Conservation (phyloP, 305 asterid species). For the Coffea humblotiana region DNA sequence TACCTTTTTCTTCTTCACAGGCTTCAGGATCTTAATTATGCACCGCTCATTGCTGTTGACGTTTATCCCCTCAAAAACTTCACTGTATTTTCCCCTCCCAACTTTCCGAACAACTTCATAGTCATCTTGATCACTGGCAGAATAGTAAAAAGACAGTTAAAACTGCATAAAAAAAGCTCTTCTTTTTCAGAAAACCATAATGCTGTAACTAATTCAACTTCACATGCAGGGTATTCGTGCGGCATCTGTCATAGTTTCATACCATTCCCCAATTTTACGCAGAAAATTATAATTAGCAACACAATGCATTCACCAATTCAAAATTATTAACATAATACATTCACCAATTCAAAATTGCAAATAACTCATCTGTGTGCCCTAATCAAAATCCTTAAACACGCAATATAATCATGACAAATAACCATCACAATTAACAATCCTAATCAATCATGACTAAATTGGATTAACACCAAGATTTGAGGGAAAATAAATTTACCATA, state of each 20-base stretch:
- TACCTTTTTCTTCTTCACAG: conserved; percentile 95
- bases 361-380: background rate
- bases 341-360: background rate
- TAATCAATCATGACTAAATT: background rate
- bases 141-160: conserved; percentile 17
- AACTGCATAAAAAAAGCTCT: background rate
- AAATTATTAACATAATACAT: background rate
- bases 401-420: background rate
- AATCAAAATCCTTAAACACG: background rate
- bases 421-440: background rate
- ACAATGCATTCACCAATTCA: background rate
- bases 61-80: conserved; percentile 88
- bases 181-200: background rate
- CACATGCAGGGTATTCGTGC: background rate
- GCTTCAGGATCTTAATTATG: conserved; percentile 83
- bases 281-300: background rate
- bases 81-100: conserved; percentile 96
- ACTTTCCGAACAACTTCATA: conserved; percentile 94
- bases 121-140: conserved; percentile 82
- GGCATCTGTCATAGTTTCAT: background rate
- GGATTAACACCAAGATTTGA: background rate
- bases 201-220: background rate
- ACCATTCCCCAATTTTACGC: background rate
- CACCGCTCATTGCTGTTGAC: conserved; percentile 74
- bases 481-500: background rate